Evolutionary conservation across 352 stramenopile species (phyloP).

Genomic region (Poterioochromonas sp.): DNA sequence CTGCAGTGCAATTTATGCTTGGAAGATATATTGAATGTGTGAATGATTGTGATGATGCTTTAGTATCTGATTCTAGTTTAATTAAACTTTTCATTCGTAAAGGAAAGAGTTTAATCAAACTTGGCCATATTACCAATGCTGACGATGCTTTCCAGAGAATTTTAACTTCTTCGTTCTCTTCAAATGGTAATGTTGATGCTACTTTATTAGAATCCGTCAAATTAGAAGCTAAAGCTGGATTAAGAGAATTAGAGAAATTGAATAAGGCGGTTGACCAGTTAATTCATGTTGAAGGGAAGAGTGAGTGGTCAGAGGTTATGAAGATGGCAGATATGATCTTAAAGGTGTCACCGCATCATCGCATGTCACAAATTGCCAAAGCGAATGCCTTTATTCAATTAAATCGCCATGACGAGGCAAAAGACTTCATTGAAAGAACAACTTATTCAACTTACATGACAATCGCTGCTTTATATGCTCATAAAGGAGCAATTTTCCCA

Average conservation of each 20-base stretch:
- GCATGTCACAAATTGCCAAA: background rate
- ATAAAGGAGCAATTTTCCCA: background rate
- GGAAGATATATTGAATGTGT: constrained; percentile 7
- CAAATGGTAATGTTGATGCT: background rate
- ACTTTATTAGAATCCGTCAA: background rate
- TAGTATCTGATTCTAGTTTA: background rate
- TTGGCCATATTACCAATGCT: constrained; percentile 1
- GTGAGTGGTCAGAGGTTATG: constrained; percentile 10
- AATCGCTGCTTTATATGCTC: constrained; percentile 6
- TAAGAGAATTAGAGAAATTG: constrained; percentile 1
- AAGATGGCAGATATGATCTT: background rate
- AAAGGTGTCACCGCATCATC: background rate
- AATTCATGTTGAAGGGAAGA: background rate
- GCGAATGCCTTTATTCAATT: constrained; percentile 11
- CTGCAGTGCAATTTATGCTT: constrained; percentile 24
- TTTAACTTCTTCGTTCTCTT: background rate
- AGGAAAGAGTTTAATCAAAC: background rate
- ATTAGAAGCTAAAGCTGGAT: background rate
- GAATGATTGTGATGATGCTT: constrained; percentile 25
- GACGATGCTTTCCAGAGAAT: background rate
- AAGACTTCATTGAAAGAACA: constrained; percentile 8
- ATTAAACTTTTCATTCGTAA: constrained; percentile 20
- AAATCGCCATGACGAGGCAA: background rate
- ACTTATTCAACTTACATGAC: no score
- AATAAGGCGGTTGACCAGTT: background rate